Evolutionary conservation across 495 filamentous ascomycete species (phyloP).

Genomic region (Aspergillus steynii): DNA sequence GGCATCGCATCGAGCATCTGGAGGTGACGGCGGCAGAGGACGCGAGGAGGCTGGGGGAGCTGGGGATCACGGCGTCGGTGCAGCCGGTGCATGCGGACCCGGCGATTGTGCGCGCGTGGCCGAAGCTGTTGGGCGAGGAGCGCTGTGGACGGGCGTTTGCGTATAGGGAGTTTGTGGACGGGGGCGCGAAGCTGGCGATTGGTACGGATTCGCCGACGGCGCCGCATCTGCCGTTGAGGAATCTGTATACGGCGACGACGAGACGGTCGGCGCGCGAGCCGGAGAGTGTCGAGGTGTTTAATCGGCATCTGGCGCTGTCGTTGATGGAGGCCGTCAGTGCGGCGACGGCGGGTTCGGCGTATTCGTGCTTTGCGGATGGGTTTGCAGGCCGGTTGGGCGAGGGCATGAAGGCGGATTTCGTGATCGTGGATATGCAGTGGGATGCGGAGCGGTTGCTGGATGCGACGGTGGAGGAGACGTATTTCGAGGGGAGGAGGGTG

Average conservation of each 20-base stretch:
- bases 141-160: conserved; percentile 59
- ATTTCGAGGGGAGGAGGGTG: conserved; percentile 17
- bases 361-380: conserved; percentile 57
- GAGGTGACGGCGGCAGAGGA: conserved; percentile 57
- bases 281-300: conserved; percentile 45
- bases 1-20: conserved; percentile 64
- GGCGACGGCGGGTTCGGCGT: conserved; percentile 58
- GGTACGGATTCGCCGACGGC: conserved; percentile 64
- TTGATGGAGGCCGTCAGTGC: conserved; percentile 53
- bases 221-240: conserved; percentile 54
- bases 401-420: conserved; percentile 58
- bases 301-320: conserved; percentile 52
- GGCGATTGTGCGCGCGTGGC: conserved; percentile 61
- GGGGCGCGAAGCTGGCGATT: conserved; percentile 54
- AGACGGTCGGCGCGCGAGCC: conserved; percentile 55
- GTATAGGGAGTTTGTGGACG: conserved; percentile 58
- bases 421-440: conserved; percentile 60
- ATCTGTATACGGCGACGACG: conserved; percentile 62
- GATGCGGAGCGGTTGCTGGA: conserved; percentile 49
- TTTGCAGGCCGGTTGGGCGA: conserved; percentile 48
- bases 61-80: conserved; percentile 63
- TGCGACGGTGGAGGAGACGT: conserved; percentile 29
- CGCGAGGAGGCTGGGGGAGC: conserved; percentile 50
- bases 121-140: conserved; percentile 50
- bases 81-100: conserved; percentile 66